These are phyloP conservation scores for Cladobotryum protrusum DNA, from an alignment of 2,329 filamentous ascomycete species.

Conservation along the genomic window DNA sequence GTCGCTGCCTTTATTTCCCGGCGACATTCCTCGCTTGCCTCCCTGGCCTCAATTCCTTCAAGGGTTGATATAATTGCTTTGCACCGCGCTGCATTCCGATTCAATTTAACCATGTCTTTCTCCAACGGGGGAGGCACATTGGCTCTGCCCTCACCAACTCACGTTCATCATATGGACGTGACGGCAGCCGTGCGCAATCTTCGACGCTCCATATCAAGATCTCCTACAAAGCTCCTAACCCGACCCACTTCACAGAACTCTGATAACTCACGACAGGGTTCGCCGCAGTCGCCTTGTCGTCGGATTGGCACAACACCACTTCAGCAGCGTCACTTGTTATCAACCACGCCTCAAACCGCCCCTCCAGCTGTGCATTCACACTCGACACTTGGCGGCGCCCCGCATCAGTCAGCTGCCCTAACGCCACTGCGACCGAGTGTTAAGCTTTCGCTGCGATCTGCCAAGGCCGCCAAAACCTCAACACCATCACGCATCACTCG, in stretches of 20 bases:
- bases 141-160: constrained; percentile 80
- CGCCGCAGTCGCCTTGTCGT: constrained; percentile 49
- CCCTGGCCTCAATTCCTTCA: constrained; percentile 15
- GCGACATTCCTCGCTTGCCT: constrained; percentile 21
- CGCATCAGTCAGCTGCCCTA: constrained; percentile 45
- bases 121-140: constrained; percentile 62
- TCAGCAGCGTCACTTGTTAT: constrained; percentile 25
- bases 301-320: constrained; percentile 31
- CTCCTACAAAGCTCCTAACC: constrained; percentile 80
- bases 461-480: constrained; percentile 53
- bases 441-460: constrained; percentile 59
- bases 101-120: constrained; percentile 47
- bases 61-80: constrained; percentile 8
- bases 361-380: constrained; percentile 28
- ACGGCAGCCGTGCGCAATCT: constrained; percentile 76
- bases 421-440: constrained; percentile 61
- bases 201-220: constrained; percentile 81
- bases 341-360: constrained; percentile 28
- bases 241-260: constrained; percentile 43
- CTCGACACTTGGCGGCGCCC: constrained; percentile 22
- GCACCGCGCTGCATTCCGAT: constrained; percentile 22
- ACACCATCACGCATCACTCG: constrained; percentile 45
- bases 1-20: constrained; percentile 1
- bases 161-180: constrained; percentile 75
- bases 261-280: constrained; percentile 39